A percentile compares a stretch with the other conserved stretches of the same genome.
Evolutionary conservation across 371 early-diverging fungal genomes (phyloP).

Genomic region (Mortierella sp.): DNA sequence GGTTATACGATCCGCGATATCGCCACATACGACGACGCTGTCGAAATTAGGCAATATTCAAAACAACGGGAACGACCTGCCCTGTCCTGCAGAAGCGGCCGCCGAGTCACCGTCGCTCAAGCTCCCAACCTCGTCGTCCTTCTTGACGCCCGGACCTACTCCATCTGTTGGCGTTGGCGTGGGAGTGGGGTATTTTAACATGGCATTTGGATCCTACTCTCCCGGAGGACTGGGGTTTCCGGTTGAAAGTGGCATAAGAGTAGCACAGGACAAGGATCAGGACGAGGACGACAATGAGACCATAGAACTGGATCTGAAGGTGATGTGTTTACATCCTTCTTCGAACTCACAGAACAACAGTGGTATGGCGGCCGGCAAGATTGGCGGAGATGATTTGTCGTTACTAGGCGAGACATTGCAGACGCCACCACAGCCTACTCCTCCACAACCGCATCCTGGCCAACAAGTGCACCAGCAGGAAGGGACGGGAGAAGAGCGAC

Average conservation of each 20-base stretch:
- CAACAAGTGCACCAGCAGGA: not conserved
- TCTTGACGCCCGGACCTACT: not conserved
- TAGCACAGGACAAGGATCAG: not conserved
- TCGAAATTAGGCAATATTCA: not conserved
- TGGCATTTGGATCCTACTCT: conserved; percentile 21
- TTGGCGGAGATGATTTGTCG: not conserved
- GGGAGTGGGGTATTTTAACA: not conserved
- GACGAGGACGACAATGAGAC: not conserved
- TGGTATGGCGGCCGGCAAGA: not conserved
- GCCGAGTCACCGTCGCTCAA: conserved; percentile 19
- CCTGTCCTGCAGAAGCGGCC: conserved; percentile 24
- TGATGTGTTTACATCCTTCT: not conserved
- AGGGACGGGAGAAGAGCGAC: not conserved
- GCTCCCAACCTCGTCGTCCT: conserved; percentile 17
- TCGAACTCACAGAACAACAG: not conserved
- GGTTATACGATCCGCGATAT: conserved; percentile 21
- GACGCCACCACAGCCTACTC: not conserved
- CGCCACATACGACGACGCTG: conserved; percentile 27
- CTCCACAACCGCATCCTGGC: not conserved
- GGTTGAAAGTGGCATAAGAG: not conserved
- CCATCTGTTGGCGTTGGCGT: not conserved
- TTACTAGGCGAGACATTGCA: not conserved
- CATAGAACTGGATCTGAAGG: not conserved
- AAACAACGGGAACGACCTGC: not conserved
- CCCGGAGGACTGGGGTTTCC: conserved; percentile 25